phyloP scores from a whole-genome alignment of 257 asterid species.

The Solanum verrucosum region DNA sequence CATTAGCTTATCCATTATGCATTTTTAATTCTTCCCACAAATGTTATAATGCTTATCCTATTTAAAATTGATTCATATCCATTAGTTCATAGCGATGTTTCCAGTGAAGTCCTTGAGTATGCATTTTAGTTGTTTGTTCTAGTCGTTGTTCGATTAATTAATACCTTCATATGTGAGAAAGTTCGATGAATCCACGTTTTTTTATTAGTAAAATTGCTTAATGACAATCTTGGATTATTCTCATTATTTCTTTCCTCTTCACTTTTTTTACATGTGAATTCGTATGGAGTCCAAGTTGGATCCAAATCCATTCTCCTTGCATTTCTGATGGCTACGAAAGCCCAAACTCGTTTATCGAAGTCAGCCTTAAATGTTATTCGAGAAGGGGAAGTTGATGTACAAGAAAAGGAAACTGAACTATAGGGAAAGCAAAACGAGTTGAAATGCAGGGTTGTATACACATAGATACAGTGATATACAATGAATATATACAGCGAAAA shows the following conservation, averaged over 20 bases:
- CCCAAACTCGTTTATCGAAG: too few species aligned
- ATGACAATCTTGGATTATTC: not conserved
- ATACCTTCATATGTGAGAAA: not conserved
- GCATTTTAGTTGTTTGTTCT: not conserved
- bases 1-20: not conserved
- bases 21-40: not conserved
- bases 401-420: not conserved
- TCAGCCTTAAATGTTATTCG: not conserved
- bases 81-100: not conserved
- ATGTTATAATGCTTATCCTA: not conserved
- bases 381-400: not conserved
- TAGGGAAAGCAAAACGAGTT: not conserved
- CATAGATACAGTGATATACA: not conserved
- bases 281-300: not conserved
- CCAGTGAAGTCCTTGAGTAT: not conserved
- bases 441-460: not conserved
- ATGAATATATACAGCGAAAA: not conserved
- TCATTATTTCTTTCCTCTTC: not conserved
- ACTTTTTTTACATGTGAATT: not conserved
- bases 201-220: not conserved
- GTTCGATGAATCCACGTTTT: not conserved
- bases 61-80: too few species aligned
- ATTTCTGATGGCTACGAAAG: not conserved
- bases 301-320: not conserved
- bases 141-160: not conserved